Conservation (phyloP, 257 asterid genomes). For the Linaria vulgaris region DNA sequence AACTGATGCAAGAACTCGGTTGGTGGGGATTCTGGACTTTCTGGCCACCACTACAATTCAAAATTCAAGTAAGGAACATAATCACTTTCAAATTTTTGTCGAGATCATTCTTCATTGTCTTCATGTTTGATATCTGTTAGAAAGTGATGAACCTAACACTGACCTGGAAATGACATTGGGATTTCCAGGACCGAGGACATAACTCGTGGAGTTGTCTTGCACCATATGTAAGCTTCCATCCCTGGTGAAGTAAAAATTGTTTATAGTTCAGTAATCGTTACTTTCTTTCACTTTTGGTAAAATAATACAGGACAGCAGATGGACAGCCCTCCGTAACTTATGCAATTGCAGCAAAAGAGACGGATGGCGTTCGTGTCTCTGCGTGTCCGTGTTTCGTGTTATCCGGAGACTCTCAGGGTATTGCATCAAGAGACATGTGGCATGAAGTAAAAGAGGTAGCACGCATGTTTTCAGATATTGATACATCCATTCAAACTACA, state of each 20-base stretch:
- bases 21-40: slow-evolving; percentile 89
- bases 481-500: too few relatives aligned
- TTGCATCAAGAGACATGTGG: slow-evolving; percentile 95
- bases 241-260: slow-evolving; percentile 19
- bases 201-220: slow-evolving; percentile 74
- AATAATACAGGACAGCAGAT: slow-evolving; percentile 59
- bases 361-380: slow-evolving; percentile 66
- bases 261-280: slow-evolving; percentile 16
- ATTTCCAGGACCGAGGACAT: slow-evolving; percentile 62
- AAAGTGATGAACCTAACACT: slow-evolving; percentile 24
- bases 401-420: slow-evolving; percentile 71
- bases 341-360: slow-evolving; percentile 86
- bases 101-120: background rate
- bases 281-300: slow-evolving; percentile 24
- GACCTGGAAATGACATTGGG: slow-evolving; percentile 28
- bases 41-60: slow-evolving; percentile 84
- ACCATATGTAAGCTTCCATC: slow-evolving; percentile 73
- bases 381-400: slow-evolving; percentile 85
- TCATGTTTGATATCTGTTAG: slow-evolving; percentile 6
- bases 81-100: slow-evolving; percentile 6
- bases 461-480: background rate
- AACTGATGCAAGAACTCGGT: slow-evolving; percentile 75
- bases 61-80: slow-evolving; percentile 52
- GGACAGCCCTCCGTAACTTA: slow-evolving; percentile 79
- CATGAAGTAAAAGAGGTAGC: slow-evolving; percentile 85